These are phyloP conservation scores for Pluteus cervinus DNA, from an alignment of 768 basidiomycete genomes.

Conservation along the genomic window DNA sequence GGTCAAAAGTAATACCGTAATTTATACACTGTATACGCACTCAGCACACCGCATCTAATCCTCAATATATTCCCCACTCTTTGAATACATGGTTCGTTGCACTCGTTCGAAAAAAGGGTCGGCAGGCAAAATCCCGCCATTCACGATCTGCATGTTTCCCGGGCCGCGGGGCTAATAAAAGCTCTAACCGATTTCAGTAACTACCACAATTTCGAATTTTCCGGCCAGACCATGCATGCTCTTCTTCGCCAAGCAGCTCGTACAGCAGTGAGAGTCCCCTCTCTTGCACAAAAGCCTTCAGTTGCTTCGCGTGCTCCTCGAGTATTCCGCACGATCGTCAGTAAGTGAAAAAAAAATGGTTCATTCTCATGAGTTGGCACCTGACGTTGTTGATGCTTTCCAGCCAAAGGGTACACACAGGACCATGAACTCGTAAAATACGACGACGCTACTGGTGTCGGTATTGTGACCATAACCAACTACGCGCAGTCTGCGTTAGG, in stretches of 20 bases:
- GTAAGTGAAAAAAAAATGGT: constrained; percentile 43
- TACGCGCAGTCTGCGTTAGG: constrained; percentile 90
- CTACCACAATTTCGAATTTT: no score
- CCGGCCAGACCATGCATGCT: constrained; percentile 6
- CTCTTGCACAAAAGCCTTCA: constrained; percentile 17
- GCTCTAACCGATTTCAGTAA: no score
- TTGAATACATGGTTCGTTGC: no score
- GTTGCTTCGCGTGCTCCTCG: constrained; percentile 18
- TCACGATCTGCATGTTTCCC: no score
- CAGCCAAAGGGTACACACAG: constrained; percentile 74
- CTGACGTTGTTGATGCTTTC: constrained; percentile 4
- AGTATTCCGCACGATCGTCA: constrained; percentile 48
- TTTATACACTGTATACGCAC: constrained; percentile 8
- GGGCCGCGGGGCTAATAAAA: no score
- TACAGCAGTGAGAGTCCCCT: constrained; percentile 7
- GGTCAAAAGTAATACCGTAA: no score
- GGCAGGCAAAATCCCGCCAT: no score
- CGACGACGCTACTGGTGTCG: constrained; percentile 72
- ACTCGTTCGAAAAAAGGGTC: no score
- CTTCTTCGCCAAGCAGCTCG: constrained; percentile 1
- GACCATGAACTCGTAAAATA: constrained; percentile 86
- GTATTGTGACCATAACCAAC: constrained; percentile 81
- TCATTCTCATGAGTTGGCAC: neutral
- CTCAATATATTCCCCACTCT: no score
- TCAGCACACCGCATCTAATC: constrained; percentile 1